Percentiles rank a stretch among this genome's conserved stretches.
phyloP scores from a whole-genome alignment of 2,329 filamentous ascomycete species.

The Dryadomyces quercivorus region DNA sequence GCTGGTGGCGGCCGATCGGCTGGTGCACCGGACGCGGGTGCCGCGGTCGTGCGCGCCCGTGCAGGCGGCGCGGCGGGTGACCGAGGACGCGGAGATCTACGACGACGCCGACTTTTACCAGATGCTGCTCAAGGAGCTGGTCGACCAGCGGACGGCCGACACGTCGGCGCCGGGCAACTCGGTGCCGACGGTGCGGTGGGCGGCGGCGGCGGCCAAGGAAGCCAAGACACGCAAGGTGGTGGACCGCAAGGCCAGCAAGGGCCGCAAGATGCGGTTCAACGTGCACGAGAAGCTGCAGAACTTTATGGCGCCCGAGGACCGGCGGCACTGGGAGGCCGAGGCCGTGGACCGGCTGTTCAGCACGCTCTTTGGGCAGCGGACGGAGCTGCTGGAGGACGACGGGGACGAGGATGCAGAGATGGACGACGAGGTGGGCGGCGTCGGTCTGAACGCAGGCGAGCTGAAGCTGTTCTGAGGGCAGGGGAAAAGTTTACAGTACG shows the following conservation, averaged over 20 bases:
- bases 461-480: constrained; percentile 34
- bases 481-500: no score
- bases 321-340: constrained; percentile 64
- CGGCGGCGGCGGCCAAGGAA: constrained; percentile 59
- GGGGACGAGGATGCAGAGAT: constrained; percentile 28
- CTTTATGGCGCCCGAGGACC: constrained; percentile 89
- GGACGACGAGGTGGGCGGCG: constrained; percentile 13
- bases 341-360: constrained; percentile 70
- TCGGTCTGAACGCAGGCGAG: constrained; percentile 40
- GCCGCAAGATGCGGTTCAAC: constrained; percentile 83
- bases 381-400: constrained; percentile 49
- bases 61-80: constrained; percentile 46
- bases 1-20: constrained; percentile 47
- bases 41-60: constrained; percentile 67
- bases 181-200: constrained; percentile 47
- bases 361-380: constrained; percentile 59
- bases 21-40: constrained; percentile 55
- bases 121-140: constrained; percentile 78
- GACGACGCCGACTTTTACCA: constrained; percentile 96
- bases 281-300: constrained; percentile 97
- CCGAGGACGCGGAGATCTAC: constrained; percentile 56
- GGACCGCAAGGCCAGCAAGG: constrained; percentile 91
- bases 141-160: constrained; percentile 74
- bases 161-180: constrained; percentile 33
- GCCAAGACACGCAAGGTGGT: constrained; percentile 73